A percentile compares a stretch with the other conserved stretches of the same genome.
phyloP scores from a whole-genome alignment of 1,284 basidiomycete genomes.

The Melampsora occidentalis region DNA sequence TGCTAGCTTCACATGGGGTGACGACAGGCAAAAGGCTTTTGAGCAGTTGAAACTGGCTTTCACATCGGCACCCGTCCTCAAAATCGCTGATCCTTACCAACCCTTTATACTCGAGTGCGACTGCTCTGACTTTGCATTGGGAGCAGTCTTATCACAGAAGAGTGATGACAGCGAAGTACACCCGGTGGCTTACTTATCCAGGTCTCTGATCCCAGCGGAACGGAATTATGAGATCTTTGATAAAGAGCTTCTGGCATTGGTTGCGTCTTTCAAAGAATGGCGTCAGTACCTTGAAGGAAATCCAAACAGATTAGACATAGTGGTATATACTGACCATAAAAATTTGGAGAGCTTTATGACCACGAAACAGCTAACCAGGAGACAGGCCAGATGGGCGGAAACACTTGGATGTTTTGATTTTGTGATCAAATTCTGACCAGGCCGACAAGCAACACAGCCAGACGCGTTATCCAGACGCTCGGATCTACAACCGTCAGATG shows the following conservation, averaged over 20 bases:
- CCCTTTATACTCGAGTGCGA: not conserved
- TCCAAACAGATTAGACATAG: not conserved
- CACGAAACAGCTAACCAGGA: not conserved
- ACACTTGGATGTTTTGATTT: not conserved
- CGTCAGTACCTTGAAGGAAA: not conserved
- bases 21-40: too few species aligned
- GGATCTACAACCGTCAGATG: not conserved
- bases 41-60: too few species aligned
- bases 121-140: not conserved
- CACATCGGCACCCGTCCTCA: slow-evolving; percentile 51
- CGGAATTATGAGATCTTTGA: not conserved
- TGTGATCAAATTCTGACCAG: not conserved
- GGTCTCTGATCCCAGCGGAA: not conserved
- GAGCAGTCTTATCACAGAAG: not conserved
- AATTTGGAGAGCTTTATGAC: not conserved
- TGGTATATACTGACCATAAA: not conserved
- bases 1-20: too few species aligned
- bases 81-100: not conserved
- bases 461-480: not conserved
- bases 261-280: not conserved
- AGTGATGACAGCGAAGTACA: not conserved
- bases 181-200: not conserved
- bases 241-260: not conserved
- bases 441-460: not conserved
- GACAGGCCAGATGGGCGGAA: not conserved